These are phyloP conservation scores for Rubroboletus satanas DNA, from an alignment of 768 basidiomycete genomes.

Conservation along the genomic window DNA sequence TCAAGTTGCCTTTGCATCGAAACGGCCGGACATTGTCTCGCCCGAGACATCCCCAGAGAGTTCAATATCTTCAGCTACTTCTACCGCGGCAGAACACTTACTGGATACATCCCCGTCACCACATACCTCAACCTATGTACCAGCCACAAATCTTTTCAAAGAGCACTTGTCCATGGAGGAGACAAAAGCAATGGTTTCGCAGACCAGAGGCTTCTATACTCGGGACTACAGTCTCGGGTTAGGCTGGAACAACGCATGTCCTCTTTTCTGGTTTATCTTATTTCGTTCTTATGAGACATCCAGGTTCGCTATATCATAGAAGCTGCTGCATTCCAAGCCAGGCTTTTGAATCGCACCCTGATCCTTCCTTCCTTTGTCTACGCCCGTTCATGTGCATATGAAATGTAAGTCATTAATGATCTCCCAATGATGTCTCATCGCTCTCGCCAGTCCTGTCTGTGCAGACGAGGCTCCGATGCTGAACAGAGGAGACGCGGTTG, in stretches of 20 bases:
- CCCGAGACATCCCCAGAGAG: neutral
- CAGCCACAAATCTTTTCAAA: neutral
- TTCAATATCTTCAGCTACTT: neutral
- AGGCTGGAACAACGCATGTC: slow-evolving; percentile 44
- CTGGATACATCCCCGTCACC: neutral
- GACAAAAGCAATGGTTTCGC: slow-evolving; percentile 32
- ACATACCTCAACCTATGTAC: neutral
- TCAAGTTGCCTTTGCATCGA: slow-evolving; percentile 2
- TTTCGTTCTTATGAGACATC: neutral
- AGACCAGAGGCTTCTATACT: slow-evolving; percentile 39
- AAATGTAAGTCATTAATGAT: slow-evolving; percentile 25
- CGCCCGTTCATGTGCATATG: slow-evolving; percentile 41
- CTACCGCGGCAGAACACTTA: neutral
- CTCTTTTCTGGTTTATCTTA: neutral
- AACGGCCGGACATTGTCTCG: neutral
- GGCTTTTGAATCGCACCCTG: slow-evolving; percentile 38
- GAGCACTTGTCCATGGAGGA: slow-evolving; percentile 29
- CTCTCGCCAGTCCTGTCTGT: slow-evolving; percentile 28
- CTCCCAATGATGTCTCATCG: neutral
- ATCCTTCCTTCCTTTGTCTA: slow-evolving; percentile 42
- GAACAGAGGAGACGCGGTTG: slow-evolving; percentile 39
- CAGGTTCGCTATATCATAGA: slow-evolving; percentile 46
- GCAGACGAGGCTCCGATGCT: slow-evolving; percentile 40
- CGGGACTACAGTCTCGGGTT: slow-evolving; percentile 43
- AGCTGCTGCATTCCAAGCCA: slow-evolving; percentile 37